Base-by-base conservation (phyloP, 1,284 basidiomycete species). In the Trichosporon sp. region DNA sequence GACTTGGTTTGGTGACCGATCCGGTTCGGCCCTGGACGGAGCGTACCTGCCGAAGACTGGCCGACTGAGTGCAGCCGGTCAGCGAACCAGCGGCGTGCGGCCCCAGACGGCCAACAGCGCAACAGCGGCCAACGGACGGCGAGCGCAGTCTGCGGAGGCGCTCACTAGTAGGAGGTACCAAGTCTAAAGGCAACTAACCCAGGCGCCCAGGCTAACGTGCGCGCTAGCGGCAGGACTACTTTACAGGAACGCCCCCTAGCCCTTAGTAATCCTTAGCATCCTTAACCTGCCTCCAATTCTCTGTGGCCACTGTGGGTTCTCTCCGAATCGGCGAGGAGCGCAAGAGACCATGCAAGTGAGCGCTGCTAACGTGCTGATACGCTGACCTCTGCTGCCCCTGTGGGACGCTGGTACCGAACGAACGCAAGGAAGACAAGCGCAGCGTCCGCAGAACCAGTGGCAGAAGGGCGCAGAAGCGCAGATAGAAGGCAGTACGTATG, bases 181-280 rank as follows among this genome's bases (percentile, higher is more conserved):
- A 54, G 19, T 54, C 51, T 54, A 54, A 54, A 54, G n/a, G 51
- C 51, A 26, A 54, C 51, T 21, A 26, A 54, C 51, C 51, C 51
- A 54, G 51, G 16, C 51, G 21, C 51, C 51, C 51, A 54, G 51
- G 16, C 51, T 5, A 21, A 21, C 6, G 51, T 19, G 19, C 43
- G 43, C 43, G 51, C 51, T 54, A 54, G 8, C 51, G 19, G 21
- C n/a, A 54, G 19, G 51, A 54, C 51, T 54, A 10, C n/a, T 54
- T 54, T 54, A 54, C 51, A 26, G 51, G 51, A 54, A 54, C 51
- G 7, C 51, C 5, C 19, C 51, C 26, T 54, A 14, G 19, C 51
- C 51, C 51, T 54, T 54, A 54, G 19, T 10, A 16, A n/a, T 19
- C 51, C 19, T 54, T 2, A n/a, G 51, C 21, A 26, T 54, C 51